Base-by-base conservation (phyloP, 108 stramenopile genomes). In the Fragilariopsis cylindrus region DNA sequence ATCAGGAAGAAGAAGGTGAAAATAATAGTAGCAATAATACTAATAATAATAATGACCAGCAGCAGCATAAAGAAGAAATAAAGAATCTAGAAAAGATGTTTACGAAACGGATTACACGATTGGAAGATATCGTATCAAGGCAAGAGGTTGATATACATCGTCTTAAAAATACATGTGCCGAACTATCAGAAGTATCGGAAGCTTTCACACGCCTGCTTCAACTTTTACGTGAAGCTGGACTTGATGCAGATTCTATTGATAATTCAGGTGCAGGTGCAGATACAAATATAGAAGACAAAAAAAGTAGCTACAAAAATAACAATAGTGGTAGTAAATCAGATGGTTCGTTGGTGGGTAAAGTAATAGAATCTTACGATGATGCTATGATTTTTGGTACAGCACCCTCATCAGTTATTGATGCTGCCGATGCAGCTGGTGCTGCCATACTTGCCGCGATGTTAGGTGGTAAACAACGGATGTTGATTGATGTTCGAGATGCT, bases 401-500 rank as follows among this genome's bases (percentile, higher is more conserved):
- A 16, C 95, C 95, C 7, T 77, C 87, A n/a, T 87, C 89, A 11
- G 91, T 96, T 12, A 92, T 81, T 45, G 91, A 96, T 72, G 95
- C 95, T 40, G 95, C 92, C 4, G 91, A 93, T 79, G 85, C 90
- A 39, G 92, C 95, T 43, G 95, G 95, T 4, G 84, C 90, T 18
- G 87, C 92, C 46, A 92, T 93, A 56, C 71, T 94, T 3, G 89
- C 90, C 8, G 92, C 84, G 4, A 81, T 94, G 79, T 73, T 96
- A 7, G 91, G 82, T 21, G 95, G 95, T 19, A 92, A 96, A 69
- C 86, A 91, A 68, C 81, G 95, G n/a, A 91, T 96, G 91, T 48
- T 96, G 58, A 92, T 96, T 8, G 95, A 96, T 79, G 92, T 96
- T n/a, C 81, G 92, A 5, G 95, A 96, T 84, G 90, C 92, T 12